Conservation (phyloP, 352 stramenopile species). For the Globisporangium viniferum region DNA sequence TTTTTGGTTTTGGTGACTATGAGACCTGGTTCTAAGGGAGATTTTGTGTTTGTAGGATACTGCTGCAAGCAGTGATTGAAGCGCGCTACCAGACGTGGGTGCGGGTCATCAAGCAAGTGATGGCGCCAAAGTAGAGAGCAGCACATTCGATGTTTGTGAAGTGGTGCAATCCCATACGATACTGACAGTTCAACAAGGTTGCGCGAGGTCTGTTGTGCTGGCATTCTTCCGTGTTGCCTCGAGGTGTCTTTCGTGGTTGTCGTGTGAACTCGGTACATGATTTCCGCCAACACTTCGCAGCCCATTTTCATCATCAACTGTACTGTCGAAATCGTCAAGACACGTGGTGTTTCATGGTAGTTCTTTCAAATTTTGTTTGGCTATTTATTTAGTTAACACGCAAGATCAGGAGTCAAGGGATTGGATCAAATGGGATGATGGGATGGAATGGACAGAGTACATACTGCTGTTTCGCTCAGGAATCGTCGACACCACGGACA, state of each 20-base stretch:
- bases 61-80: conserved; percentile 57
- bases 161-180: not conserved
- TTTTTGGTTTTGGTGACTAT: not conserved
- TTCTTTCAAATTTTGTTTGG: conserved; percentile 4
- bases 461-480: conserved; percentile 5
- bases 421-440: not conserved
- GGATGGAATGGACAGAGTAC: conserved; percentile 1
- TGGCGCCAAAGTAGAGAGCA: conserved; percentile 10
- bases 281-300: not conserved
- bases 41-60: conserved; percentile 22
- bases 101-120: conserved; percentile 35
- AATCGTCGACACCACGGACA: conserved; percentile 1
- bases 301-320: not conserved
- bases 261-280: not conserved
- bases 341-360: not conserved
- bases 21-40: not conserved
- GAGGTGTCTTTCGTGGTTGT: not conserved
- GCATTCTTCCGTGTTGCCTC: not conserved
- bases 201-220: no score
- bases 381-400: conserved; percentile 13
- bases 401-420: not conserved
- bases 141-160: not conserved
- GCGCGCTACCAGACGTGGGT: conserved; percentile 48
- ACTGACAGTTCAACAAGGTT: not conserved
- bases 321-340: not conserved